phyloP scores from a whole-genome alignment of 805 yeast species.

The Hanseniaspora occidentalis region DNA sequence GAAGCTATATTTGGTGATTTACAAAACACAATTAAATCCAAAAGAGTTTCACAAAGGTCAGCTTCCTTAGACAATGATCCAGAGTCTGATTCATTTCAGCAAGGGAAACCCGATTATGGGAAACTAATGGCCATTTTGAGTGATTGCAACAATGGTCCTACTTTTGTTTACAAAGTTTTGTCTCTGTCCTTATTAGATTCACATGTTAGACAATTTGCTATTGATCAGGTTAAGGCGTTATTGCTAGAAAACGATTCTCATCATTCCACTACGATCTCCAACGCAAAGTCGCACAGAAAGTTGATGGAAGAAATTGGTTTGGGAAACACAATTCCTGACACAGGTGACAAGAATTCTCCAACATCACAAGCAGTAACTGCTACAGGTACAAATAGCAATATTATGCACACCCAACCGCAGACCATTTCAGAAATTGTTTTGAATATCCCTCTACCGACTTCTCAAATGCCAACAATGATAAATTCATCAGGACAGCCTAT shows the following conservation, averaged over 20 bases:
- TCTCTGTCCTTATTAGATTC: conserved; percentile 57
- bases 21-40: conserved; percentile 10
- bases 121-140: conserved; percentile 45
- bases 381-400: not conserved
- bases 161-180: conserved; percentile 67
- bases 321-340: conserved; percentile 9
- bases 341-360: not conserved
- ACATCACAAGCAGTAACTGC: not conserved
- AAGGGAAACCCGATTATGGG: conserved; percentile 13
- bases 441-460: too few species aligned
- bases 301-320: conserved; percentile 89
- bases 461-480: too few species aligned
- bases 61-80: conserved; percentile 3
- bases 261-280: conserved; percentile 17
- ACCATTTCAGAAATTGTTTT: too few species aligned
- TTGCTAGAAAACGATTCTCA: conserved; percentile 46
- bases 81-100: too few species aligned
- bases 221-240: conserved; percentile 48
- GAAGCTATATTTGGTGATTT: conserved; percentile 51
- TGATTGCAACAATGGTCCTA: conserved; percentile 59
- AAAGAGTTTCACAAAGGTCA: conserved; percentile 15
- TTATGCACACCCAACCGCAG: too few species aligned
- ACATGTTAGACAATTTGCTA: conserved; percentile 42
- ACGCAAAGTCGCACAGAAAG: conserved; percentile 64
- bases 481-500: too few species aligned